phyloP scores from a whole-genome alignment of 2,329 filamentous ascomycete genomes.

The Didymella arachidicola region DNA sequence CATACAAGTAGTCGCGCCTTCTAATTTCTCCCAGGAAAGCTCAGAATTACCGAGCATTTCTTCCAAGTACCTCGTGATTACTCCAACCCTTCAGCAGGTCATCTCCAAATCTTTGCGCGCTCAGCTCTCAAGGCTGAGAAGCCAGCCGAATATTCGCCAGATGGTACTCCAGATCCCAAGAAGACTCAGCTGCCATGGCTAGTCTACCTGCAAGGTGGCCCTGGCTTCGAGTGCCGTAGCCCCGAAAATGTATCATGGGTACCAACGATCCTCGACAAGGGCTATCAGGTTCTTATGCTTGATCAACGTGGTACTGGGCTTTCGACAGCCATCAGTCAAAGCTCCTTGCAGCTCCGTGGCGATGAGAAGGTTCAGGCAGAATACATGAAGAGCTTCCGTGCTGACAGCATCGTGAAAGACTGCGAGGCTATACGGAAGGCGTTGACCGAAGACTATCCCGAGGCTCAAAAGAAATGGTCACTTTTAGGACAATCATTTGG shows the following conservation, averaged over 20 bases:
- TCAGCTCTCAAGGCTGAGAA: conserved; percentile 72
- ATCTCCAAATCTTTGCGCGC: conserved; percentile 79
- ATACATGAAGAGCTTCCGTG: conserved; percentile 84
- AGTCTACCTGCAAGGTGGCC: conserved; percentile 84
- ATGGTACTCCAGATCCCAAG: conserved; percentile 61
- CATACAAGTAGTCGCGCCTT: background rate
- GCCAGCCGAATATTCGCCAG: conserved; percentile 58
- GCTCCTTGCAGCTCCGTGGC: conserved; percentile 71
- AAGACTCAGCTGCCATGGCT: conserved; percentile 65
- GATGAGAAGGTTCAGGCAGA: conserved; percentile 72
- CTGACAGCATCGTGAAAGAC: conserved; percentile 89
- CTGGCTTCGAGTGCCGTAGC: conserved; percentile 76
- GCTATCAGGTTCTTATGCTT: conserved; percentile 84
- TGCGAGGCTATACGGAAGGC: conserved; percentile 83
- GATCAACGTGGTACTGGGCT: conserved; percentile 91
- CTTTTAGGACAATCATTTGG: conserved; percentile 92
- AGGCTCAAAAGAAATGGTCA: conserved; percentile 79
- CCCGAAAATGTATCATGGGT: conserved; percentile 79
- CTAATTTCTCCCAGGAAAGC: conserved; percentile 64
- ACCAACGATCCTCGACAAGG: conserved; percentile 74
- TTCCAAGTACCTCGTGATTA: conserved; percentile 89
- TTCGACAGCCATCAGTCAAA: conserved; percentile 79
- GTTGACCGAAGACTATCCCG: conserved; percentile 73
- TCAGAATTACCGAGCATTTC: conserved; percentile 80
- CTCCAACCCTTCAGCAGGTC: conserved; percentile 64